phyloP scores from a whole-genome alignment of 208 protist genomes.

The Trypanosoma lewisi region DNA sequence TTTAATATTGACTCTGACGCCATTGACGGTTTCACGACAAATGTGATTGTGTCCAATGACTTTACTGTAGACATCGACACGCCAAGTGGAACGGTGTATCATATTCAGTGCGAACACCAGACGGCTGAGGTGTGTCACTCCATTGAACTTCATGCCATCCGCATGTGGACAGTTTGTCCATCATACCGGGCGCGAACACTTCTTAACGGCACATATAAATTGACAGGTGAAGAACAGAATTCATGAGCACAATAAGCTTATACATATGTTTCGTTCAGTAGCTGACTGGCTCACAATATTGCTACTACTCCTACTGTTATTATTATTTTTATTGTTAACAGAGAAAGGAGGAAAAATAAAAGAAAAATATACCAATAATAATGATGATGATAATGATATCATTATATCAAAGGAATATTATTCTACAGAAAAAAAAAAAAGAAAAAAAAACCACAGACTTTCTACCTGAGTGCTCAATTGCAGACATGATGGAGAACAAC shows the following conservation, averaged over 20 bases:
- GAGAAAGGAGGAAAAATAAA: no score
- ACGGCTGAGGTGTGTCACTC: slow-evolving; percentile 29
- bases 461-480: no score
- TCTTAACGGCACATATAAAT: slow-evolving; percentile 23
- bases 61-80: slow-evolving; percentile 19
- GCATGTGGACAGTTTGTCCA: slow-evolving; percentile 25
- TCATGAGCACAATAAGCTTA: not conserved
- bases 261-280: no score
- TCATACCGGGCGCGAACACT: slow-evolving; percentile 21
- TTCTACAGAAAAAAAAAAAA: no score
- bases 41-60: slow-evolving; percentile 30
- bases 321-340: no score
- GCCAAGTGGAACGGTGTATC: slow-evolving; percentile 26
- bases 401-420: no score
- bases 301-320: no score
- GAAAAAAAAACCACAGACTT: no score
- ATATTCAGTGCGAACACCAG: slow-evolving; percentile 28
- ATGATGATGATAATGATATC: no score
- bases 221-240: slow-evolving; percentile 2
- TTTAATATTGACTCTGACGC: slow-evolving; percentile 17
- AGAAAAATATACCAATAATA: no score
- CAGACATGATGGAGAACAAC: no score
- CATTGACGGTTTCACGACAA: slow-evolving; percentile 26
- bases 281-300: no score
- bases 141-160: slow-evolving; percentile 27